Conservation (phyloP, 73 alveolate genomes). For the Paramecium octaurelia region DNA sequence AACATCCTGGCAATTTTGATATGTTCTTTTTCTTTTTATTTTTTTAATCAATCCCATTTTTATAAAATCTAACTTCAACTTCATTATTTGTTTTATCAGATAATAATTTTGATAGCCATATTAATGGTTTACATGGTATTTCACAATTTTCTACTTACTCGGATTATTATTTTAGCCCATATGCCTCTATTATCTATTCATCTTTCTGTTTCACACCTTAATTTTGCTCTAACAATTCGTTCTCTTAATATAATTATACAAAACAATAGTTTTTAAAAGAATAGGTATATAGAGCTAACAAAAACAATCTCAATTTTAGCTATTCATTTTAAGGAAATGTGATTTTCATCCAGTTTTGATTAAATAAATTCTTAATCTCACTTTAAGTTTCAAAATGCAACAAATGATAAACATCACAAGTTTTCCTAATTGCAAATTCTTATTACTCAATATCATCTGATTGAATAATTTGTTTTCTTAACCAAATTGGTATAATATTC, state of each 20-base stretch:
- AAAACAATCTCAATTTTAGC: neutral
- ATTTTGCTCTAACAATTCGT: neutral
- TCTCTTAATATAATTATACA: neutral
- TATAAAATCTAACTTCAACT: neutral
- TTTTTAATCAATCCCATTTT: neutral
- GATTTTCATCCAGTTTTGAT: neutral
- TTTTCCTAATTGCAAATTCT: neutral
- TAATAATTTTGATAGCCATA: neutral
- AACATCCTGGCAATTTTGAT: neutral
- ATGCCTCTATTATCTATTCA: neutral
- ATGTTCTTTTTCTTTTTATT: conserved; percentile 10
- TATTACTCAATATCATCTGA: neutral
- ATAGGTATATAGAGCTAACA: neutral
- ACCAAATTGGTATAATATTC: neutral
- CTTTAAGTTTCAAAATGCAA: neutral
- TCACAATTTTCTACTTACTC: neutral
- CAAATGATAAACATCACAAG: neutral
- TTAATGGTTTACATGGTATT: neutral
- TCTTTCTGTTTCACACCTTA: neutral
- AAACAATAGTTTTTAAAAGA: neutral
- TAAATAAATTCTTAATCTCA: neutral
- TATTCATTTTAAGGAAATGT: neutral
- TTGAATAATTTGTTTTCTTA: neutral
- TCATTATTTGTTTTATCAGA: neutral
- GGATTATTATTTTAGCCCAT: neutral